These are phyloP conservation scores for Fusarium zealandicum DNA, from an alignment of 2,329 filamentous ascomycete genomes.

Conservation along the genomic window DNA sequence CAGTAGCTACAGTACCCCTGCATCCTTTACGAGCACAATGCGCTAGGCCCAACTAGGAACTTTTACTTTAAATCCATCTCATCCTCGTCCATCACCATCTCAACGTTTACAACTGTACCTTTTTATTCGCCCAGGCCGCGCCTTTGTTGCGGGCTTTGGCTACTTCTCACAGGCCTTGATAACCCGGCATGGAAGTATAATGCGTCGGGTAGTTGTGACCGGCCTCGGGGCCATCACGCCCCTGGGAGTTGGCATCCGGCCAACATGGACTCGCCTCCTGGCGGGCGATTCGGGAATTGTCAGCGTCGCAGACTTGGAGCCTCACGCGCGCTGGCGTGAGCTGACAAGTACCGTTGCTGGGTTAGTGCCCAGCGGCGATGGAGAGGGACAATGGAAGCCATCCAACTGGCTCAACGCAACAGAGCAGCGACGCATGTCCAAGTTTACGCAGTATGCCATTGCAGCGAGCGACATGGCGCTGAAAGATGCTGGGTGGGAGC, in stretches of 20 bases:
- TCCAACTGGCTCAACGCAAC: constrained; percentile 61
- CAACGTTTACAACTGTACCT: too few species aligned
- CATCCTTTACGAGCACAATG: not conserved
- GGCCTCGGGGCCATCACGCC: constrained; percentile 84
- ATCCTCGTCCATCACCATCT: too few species aligned
- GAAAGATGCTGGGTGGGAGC: constrained; percentile 79
- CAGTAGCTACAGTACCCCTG: constrained; percentile 6
- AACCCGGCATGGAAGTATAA: constrained; percentile 53
- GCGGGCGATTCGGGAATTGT: constrained; percentile 81
- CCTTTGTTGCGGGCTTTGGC: too few species aligned
- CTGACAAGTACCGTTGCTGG: constrained; percentile 88
- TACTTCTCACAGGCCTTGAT: not conserved
- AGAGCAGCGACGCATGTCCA: constrained; percentile 81
- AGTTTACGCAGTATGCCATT: constrained; percentile 89
- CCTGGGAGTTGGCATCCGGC: constrained; percentile 78
- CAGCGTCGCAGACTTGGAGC: constrained; percentile 70
- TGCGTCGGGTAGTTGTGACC: constrained; percentile 82
- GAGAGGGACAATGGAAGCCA: constrained; percentile 57
- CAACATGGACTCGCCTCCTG: constrained; percentile 82
- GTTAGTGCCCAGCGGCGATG: constrained; percentile 67
- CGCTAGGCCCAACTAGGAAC: constrained; percentile 36
- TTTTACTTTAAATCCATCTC: constrained; percentile 3
- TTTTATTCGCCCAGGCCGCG: too few species aligned
- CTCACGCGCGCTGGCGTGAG: constrained; percentile 66
- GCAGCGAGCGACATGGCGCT: constrained; percentile 88